phyloP scores from a whole-genome alignment of 2,329 filamentous ascomycete genomes.

The Sclerotinia subarctica region DNA sequence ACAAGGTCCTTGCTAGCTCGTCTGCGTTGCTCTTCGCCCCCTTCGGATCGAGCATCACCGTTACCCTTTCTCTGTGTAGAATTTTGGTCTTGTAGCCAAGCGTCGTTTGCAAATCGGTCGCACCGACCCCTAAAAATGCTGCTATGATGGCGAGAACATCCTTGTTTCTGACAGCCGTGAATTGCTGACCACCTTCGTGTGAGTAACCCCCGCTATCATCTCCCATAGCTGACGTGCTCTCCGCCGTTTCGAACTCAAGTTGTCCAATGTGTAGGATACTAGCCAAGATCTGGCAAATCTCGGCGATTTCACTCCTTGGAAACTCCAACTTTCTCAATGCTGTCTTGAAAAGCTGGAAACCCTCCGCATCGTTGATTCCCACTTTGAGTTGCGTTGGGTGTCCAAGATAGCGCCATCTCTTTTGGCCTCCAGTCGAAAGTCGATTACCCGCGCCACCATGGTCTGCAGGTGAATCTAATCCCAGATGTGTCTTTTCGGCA shows the following conservation, averaged over 20 bases:
- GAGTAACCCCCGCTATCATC: constrained; percentile 97
- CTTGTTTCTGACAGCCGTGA: constrained; percentile 90
- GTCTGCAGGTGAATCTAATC: constrained; percentile 45
- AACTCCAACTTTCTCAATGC: constrained; percentile 93
- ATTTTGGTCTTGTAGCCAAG: constrained; percentile 97
- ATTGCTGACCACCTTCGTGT: constrained; percentile 82
- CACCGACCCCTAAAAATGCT: constrained; percentile 87
- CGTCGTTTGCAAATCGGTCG: constrained; percentile 78
- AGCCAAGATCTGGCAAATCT: constrained; percentile 92
- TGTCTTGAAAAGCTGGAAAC: constrained; percentile 97
- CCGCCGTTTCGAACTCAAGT: constrained; percentile 83
- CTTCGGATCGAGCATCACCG: constrained; percentile 91
- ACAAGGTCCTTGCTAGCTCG: constrained; percentile 87
- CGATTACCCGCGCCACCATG: constrained; percentile 45
- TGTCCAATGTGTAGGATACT: constrained; percentile 96
- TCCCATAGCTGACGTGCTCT: constrained; percentile 71
- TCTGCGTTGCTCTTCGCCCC: constrained; percentile 90
- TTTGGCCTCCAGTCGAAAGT: constrained; percentile 53
- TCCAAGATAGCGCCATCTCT: constrained; percentile 92
- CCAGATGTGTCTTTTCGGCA: constrained; percentile 84
- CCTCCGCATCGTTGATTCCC: constrained; percentile 91
- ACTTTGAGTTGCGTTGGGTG: constrained; percentile 97
- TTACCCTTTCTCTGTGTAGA: constrained; percentile 93
- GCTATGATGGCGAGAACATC: constrained; percentile 82
- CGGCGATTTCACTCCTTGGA: constrained; percentile 86